Percentiles rank a stretch among this genome's conserved stretches.
Conservation (phyloP, 805 yeast species). For the Barnettozyma populi region DNA sequence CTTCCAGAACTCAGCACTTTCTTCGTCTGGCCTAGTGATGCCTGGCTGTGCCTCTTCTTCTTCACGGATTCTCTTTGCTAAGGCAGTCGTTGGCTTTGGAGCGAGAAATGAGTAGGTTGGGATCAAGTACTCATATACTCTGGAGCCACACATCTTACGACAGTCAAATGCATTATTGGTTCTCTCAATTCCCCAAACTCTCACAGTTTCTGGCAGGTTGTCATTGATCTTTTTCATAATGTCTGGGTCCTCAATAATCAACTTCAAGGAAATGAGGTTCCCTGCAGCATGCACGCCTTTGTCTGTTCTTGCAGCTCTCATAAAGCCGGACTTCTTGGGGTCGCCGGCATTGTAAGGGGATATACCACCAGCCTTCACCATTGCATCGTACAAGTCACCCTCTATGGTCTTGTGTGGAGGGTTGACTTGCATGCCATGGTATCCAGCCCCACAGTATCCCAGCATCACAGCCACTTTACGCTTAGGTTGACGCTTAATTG, state of each 20-base stretch:
- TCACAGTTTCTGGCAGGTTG: constrained; percentile 74
- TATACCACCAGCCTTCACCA: constrained; percentile 82
- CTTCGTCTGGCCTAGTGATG: constrained; percentile 54
- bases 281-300: constrained; percentile 99
- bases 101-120: constrained; percentile 90
- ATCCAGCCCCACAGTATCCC: constrained; percentile 95
- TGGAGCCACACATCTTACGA: constrained; percentile 91
- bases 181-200: constrained; percentile 90
- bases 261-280: constrained; percentile 76
- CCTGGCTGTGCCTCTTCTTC: constrained; percentile 54
- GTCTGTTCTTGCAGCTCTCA: constrained; percentile 86
- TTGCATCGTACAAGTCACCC: constrained; percentile 79
- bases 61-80: constrained; percentile 53
- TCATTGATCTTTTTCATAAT: constrained; percentile 63
- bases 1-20: constrained; percentile 74
- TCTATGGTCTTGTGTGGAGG: constrained; percentile 88
- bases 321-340: constrained; percentile 79
- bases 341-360: constrained; percentile 84
- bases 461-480: constrained; percentile 84
- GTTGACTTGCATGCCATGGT: constrained; percentile 92
- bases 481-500: constrained; percentile 70
- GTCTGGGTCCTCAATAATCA: constrained; percentile 78
- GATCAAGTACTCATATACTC: constrained; percentile 88
- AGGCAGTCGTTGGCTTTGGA: constrained; percentile 72
- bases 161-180: constrained; percentile 91